A percentile compares a stretch with the other conserved stretches of the same genome.
Evolutionary conservation across 2,329 filamentous ascomycete genomes (phyloP).

Genomic region (Aspergillus texensis): DNA sequence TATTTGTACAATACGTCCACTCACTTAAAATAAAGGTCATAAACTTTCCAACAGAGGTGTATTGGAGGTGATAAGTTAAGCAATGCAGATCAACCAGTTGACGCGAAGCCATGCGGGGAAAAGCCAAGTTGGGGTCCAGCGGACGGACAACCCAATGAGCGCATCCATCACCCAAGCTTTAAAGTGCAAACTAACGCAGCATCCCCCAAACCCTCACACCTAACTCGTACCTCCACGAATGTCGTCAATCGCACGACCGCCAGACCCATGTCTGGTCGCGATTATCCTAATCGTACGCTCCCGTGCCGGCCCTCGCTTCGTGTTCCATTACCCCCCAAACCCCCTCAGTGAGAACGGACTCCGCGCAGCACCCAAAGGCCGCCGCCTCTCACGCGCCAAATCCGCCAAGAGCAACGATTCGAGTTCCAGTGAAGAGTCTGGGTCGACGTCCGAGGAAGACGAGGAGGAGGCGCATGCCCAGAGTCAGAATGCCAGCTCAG

Average conservation of each 20-base stretch:
- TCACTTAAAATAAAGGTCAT: background rate
- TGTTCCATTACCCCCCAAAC: constrained; percentile 82
- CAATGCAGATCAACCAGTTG: constrained; percentile 1
- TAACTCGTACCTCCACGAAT: constrained; percentile 30
- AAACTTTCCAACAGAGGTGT: background rate
- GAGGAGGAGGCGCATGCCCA: constrained; percentile 34
- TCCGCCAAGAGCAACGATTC: constrained; percentile 40
- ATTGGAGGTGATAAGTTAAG: background rate
- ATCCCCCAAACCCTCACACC: constrained; percentile 8
- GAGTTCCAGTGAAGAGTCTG: constrained; percentile 42
- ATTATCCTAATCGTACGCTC: constrained; percentile 76
- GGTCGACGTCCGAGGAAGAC: constrained; percentile 44
- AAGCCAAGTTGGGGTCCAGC: background rate
- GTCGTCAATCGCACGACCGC: constrained; percentile 51
- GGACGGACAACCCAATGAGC: background rate
- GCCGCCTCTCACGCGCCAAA: constrained; percentile 37
- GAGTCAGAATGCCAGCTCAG: constrained; percentile 13
- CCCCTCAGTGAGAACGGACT: constrained; percentile 45
- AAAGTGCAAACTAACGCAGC: constrained; percentile 6
- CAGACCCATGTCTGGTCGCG: constrained; percentile 64
- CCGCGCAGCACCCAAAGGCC: constrained; percentile 37
- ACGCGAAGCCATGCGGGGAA: constrained; percentile 3
- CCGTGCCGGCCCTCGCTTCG: constrained; percentile 76
- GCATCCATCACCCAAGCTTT: background rate
- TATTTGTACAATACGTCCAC: background rate